These are phyloP conservation scores for Vaccinium darrowii DNA, from an alignment of 148 eudicot species.

Conservation along the genomic window DNA sequence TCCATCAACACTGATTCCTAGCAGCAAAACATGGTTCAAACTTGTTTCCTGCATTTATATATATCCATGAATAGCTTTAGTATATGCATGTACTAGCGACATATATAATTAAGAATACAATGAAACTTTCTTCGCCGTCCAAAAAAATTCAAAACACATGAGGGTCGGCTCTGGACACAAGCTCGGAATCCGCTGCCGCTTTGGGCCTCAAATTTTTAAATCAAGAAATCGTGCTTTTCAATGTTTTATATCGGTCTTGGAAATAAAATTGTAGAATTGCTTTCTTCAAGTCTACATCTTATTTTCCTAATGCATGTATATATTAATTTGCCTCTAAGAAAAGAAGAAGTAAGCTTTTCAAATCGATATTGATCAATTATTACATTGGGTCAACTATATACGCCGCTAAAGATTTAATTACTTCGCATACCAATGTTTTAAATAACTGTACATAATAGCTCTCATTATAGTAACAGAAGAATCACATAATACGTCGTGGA, in stretches of 20 bases:
- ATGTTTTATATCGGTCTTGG: too few relatives aligned
- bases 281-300: too few relatives aligned
- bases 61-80: not conserved
- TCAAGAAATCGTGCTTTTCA: too few relatives aligned
- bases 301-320: not conserved
- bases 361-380: not conserved
- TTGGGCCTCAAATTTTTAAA: too few relatives aligned
- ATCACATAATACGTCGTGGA: not conserved
- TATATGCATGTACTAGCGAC: too few relatives aligned
- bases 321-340: not conserved
- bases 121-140: too few relatives aligned
- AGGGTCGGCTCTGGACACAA: not conserved
- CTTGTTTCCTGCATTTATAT: constrained; percentile 67
- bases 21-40: constrained; percentile 72
- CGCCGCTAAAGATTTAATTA: not conserved
- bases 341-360: not conserved
- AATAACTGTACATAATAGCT: too few relatives aligned
- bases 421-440: not conserved
- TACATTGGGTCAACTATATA: too few relatives aligned
- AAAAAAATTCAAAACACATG: too few relatives aligned
- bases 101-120: too few relatives aligned
- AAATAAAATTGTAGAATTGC: too few relatives aligned
- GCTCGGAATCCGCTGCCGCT: not conserved
- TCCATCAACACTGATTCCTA: constrained; percentile 76
- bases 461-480: not conserved